These are phyloP conservation scores for Rhizophlyctis rosea DNA, from an alignment of 192 early-diverging fungal genomes.

Conservation along the genomic window DNA sequence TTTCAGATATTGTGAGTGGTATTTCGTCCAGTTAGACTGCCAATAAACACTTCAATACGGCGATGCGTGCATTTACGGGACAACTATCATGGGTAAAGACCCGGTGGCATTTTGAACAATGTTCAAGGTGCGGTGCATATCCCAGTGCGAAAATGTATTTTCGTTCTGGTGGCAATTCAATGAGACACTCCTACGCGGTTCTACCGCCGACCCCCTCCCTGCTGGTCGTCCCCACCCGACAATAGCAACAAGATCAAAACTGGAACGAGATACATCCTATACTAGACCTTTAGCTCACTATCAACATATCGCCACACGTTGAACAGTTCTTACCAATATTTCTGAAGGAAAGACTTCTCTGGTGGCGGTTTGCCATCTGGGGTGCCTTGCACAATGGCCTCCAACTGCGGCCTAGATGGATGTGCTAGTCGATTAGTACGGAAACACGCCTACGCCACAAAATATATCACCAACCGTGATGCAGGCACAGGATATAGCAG, in stretches of 20 bases:
- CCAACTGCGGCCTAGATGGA: neutral
- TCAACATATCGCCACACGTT: neutral
- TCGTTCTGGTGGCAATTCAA: too few relatives aligned
- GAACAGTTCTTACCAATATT: neutral
- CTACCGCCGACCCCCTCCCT: too few relatives aligned
- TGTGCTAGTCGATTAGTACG: neutral
- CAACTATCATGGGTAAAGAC: too few relatives aligned
- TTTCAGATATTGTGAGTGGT: too few relatives aligned
- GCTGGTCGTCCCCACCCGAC: neutral
- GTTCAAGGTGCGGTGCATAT: too few relatives aligned
- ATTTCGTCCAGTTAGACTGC: too few relatives aligned
- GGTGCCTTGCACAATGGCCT: neutral
- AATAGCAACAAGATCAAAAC: neutral
- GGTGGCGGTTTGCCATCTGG: neutral
- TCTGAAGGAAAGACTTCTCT: neutral
- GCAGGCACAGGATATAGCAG: neutral
- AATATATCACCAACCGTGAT: neutral
- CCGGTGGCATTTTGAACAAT: too few relatives aligned
- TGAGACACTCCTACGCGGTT: too few relatives aligned
- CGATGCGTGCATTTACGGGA: too few relatives aligned
- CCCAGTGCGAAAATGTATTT: too few relatives aligned
- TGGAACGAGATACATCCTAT: neutral
- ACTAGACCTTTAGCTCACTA: neutral
- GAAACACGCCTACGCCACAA: neutral
- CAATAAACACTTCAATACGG: too few relatives aligned